Percentiles rank a stretch among this genome's conserved stretches.
phyloP scores from a whole-genome alignment of 2,329 filamentous ascomycete species.

The Botrytis medusae region DNA sequence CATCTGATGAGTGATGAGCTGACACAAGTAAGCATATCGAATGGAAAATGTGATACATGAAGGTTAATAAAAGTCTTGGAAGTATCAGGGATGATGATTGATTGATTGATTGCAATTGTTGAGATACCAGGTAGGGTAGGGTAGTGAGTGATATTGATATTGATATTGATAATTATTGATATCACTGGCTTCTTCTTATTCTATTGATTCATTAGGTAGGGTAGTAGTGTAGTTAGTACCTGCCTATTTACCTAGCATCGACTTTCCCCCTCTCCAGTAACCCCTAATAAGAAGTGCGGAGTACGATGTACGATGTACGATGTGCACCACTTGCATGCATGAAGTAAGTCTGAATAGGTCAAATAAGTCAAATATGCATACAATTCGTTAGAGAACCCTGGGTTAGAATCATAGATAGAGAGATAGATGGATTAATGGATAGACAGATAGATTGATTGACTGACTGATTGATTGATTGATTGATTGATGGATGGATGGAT shows the following conservation, averaged over 20 bases:
- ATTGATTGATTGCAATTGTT: background rate
- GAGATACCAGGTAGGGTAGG: no score
- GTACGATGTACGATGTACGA: background rate
- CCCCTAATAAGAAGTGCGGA: constrained; percentile 1
- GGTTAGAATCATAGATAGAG: background rate
- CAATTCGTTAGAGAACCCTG: background rate
- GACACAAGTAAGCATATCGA: background rate
- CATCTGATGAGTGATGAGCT: background rate
- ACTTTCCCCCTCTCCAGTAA: background rate
- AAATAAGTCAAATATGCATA: background rate
- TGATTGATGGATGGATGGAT: no score
- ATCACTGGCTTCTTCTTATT: background rate
- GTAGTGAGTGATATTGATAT: background rate
- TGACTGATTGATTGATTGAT: no score
- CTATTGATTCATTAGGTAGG: background rate
- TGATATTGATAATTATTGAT: background rate
- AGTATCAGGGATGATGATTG: background rate
- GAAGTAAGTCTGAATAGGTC: background rate
- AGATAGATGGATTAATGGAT: background rate
- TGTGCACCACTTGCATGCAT: background rate
- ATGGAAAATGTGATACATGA: background rate
- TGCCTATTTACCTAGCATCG: background rate
- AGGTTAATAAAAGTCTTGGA: background rate
- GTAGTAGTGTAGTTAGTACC: background rate
- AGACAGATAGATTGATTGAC: no score